Conservation (phyloP, 192 early-diverging fungal species). For the Mortierella hygrophila region DNA sequence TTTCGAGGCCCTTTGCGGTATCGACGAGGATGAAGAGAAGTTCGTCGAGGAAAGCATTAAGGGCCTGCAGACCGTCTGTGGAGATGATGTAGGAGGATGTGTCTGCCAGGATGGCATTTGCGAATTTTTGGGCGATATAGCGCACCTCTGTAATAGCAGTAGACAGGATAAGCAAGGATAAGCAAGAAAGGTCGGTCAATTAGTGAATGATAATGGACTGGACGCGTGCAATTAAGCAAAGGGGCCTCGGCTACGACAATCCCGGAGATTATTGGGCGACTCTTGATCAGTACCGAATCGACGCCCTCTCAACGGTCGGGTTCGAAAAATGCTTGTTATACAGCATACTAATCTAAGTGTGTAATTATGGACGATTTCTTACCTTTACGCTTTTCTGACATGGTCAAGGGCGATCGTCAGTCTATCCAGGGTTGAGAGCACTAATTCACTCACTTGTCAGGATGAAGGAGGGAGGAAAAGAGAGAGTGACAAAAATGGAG, state of each 20-base stretch:
- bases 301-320: background rate
- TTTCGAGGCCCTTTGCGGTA: conserved; percentile 62
- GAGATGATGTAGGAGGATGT: conserved; percentile 68
- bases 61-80: conserved; percentile 65
- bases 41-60: conserved; percentile 71
- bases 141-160: conserved; percentile 54
- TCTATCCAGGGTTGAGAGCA: background rate
- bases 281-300: background rate
- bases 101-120: conserved; percentile 71
- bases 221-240: background rate
- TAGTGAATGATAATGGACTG: background rate
- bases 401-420: conserved; percentile 1
- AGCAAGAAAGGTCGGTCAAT: background rate
- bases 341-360: background rate
- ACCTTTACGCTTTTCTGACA: conserved; percentile 57
- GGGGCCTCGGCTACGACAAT: background rate
- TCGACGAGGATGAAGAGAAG: conserved; percentile 64
- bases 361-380: conserved; percentile 1
- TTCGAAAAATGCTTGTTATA: background rate
- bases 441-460: background rate
- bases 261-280: background rate
- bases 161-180: background rate
- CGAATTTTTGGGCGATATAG: conserved; percentile 71
- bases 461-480: no score
- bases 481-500: no score